A percentile compares a stretch with the other conserved stretches of the same genome.
Evolutionary conservation across 2,329 filamentous ascomycete genomes (phyloP).

Genomic region (Aspergillus cejpii): DNA sequence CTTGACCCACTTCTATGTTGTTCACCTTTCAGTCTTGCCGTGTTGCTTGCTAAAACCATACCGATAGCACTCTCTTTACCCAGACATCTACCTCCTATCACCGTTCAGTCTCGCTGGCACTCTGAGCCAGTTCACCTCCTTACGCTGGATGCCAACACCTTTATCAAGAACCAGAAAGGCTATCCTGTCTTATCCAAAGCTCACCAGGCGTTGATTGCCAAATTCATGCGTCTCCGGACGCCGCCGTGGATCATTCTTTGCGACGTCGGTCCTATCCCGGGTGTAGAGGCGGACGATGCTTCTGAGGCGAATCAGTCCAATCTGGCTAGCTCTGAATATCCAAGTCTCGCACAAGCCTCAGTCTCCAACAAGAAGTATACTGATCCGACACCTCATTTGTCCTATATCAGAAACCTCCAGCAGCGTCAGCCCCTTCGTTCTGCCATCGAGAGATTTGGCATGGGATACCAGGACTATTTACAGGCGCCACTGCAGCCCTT

Average conservation of each 20-base stretch:
- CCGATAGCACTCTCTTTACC: constrained; percentile 51
- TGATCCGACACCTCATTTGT: constrained; percentile 60
- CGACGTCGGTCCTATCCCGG: constrained; percentile 52
- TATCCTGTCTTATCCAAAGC: constrained; percentile 53
- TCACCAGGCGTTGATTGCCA: constrained; percentile 52
- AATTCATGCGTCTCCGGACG: constrained; percentile 51
- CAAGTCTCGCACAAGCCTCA: constrained; percentile 63
- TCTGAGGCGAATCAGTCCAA: constrained; percentile 13
- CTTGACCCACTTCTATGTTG: neutral
- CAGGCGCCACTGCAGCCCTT: constrained; percentile 91
- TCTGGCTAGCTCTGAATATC: constrained; percentile 46
- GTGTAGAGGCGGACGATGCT: constrained; percentile 31
- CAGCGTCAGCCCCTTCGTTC: constrained; percentile 64
- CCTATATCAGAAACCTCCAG: constrained; percentile 80
- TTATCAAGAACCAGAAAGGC: constrained; percentile 53
- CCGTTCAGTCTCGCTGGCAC: constrained; percentile 56
- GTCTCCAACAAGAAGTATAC: constrained; percentile 45
- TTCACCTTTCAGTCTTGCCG: neutral
- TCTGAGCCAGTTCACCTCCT: constrained; percentile 57
- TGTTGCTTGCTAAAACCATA: constrained; percentile 14
- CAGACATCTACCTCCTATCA: constrained; percentile 51
- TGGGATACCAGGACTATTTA: constrained; percentile 84
- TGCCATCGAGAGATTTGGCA: constrained; percentile 59
- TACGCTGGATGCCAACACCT: constrained; percentile 47
- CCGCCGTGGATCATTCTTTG: constrained; percentile 56